phyloP scores from a whole-genome alignment of 1,284 basidiomycete species.

The Moesziomyces sp. region DNA sequence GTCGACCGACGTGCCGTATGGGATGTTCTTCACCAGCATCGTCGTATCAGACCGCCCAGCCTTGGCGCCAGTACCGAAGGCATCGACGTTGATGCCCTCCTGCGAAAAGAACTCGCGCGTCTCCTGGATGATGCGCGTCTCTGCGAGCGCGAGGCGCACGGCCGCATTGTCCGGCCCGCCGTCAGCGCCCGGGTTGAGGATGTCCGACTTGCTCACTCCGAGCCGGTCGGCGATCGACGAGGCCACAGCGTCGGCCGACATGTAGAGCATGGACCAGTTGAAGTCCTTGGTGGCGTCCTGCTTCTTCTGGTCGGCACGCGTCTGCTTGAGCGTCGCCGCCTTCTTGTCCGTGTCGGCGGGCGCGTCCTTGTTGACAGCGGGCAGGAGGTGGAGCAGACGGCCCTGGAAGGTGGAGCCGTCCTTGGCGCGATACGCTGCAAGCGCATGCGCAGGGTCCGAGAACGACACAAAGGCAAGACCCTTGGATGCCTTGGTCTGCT shows the following conservation, averaged over 20 bases:
- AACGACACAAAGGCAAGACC: constrained; percentile 82
- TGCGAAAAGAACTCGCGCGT: constrained; percentile 82
- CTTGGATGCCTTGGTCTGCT: constrained; percentile 77
- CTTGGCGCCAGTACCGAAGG: constrained; percentile 57
- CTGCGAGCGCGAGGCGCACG: constrained; percentile 92
- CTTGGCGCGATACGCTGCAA: constrained; percentile 80
- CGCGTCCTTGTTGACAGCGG: constrained; percentile 75
- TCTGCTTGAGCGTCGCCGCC: constrained; percentile 71
- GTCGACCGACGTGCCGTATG: constrained; percentile 83
- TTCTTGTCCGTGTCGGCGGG: constrained; percentile 33
- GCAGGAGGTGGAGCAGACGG: constrained; percentile 87
- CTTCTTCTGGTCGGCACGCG: constrained; percentile 76
- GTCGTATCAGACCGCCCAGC: constrained; percentile 73
- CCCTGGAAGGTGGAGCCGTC: constrained; percentile 93
- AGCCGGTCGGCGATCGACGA: constrained; percentile 84
- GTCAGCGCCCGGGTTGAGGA: constrained; percentile 74
- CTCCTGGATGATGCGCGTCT: constrained; percentile 94
- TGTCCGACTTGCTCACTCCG: constrained; percentile 84
- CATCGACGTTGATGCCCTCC: constrained; percentile 71
- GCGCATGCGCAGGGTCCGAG: constrained; percentile 75
- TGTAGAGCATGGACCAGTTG: constrained; percentile 95
- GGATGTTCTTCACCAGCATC: constrained; percentile 96
- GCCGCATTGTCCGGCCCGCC: constrained; percentile 70
- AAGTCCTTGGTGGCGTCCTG: constrained; percentile 82
- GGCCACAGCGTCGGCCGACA: constrained; percentile 93